phyloP scores from a whole-genome alignment of 2,329 filamentous ascomycete species.

The Penicillium sp. region DNA sequence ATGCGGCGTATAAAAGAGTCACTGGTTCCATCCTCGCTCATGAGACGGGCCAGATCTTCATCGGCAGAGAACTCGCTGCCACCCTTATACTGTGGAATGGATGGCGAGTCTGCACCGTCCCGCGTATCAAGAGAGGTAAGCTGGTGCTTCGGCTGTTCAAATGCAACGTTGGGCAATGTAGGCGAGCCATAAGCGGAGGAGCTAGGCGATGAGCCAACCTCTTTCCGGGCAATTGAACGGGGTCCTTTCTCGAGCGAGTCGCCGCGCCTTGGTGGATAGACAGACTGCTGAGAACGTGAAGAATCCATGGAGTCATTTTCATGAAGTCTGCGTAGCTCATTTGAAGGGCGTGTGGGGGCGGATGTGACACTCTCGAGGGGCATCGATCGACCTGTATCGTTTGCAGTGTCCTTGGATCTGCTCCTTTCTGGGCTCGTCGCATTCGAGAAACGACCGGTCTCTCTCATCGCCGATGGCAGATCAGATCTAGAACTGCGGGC shows the following conservation, averaged over 20 bases:
- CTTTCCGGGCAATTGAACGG: constrained; percentile 63
- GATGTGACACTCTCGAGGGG: constrained; percentile 27
- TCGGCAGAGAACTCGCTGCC: constrained; percentile 91
- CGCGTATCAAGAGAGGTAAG: constrained; percentile 47
- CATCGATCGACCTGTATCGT: constrained; percentile 16
- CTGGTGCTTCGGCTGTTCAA: constrained; percentile 11
- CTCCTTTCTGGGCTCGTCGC: constrained; percentile 32
- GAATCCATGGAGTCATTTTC: constrained; percentile 52
- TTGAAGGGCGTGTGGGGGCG: constrained; percentile 53
- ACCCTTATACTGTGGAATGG: constrained; percentile 58
- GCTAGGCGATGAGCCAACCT: constrained; percentile 46
- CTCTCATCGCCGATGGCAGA: constrained; percentile 37
- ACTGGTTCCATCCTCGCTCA: constrained; percentile 66
- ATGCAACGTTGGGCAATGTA: constrained; percentile 33
- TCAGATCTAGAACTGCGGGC: constrained; percentile 47
- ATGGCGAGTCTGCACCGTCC: constrained; percentile 59
- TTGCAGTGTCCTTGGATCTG: constrained; percentile 18
- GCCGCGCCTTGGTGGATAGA: constrained; percentile 52
- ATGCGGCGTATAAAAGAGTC: constrained; percentile 82
- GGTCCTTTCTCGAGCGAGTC: constrained; percentile 57
- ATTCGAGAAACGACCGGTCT: constrained; percentile 40
- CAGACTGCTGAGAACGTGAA: constrained; percentile 32
- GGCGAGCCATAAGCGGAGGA: constrained; percentile 39
- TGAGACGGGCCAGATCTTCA: constrained; percentile 88
- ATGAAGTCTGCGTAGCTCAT: constrained; percentile 55